phyloP scores from a whole-genome alignment of 495 filamentous ascomycete species.

The Aspergillus avenaceus region DNA sequence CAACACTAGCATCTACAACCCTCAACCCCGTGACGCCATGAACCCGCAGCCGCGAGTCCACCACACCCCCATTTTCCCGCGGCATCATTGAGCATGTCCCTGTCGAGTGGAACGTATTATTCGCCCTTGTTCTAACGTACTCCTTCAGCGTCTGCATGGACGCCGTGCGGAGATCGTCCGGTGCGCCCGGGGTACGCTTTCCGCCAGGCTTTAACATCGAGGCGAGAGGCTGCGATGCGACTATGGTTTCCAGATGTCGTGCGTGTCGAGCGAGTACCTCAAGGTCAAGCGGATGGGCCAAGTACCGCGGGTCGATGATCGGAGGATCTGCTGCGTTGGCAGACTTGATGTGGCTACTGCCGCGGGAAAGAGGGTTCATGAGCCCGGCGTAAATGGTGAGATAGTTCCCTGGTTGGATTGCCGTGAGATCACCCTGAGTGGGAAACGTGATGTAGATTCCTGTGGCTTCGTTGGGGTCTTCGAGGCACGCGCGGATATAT shows the following conservation, averaged over 20 bases:
- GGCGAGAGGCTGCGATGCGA: neutral
- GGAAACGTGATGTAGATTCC: too few species aligned
- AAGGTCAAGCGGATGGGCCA: conserved; percentile 40
- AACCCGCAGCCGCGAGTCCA: neutral
- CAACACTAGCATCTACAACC: too few species aligned
- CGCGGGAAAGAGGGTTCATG: conserved; percentile 51
- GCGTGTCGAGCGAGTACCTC: conserved; percentile 31
- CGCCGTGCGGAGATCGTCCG: neutral
- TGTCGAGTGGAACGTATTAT: neutral
- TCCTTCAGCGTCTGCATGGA: too few species aligned
- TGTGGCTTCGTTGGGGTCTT: neutral
- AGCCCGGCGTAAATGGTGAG: conserved; percentile 34
- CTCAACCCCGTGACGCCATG: too few species aligned
- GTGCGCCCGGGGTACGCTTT: neutral
- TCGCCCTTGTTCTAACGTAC: neutral
- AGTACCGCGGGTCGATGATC: conserved; percentile 39
- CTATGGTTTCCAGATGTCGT: neutral
- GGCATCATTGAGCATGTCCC: neutral
- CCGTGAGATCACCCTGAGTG: too few species aligned
- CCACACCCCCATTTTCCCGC: neutral
- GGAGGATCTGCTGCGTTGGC: conserved; percentile 24
- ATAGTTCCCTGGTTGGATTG: conserved; percentile 22
- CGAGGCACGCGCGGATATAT: neutral
- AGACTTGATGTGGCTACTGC: conserved; percentile 42
- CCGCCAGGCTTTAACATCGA: neutral